Base-by-base conservation (phyloP, 495 filamentous ascomycete species). In the Thermochaetoides thermophila region DNA sequence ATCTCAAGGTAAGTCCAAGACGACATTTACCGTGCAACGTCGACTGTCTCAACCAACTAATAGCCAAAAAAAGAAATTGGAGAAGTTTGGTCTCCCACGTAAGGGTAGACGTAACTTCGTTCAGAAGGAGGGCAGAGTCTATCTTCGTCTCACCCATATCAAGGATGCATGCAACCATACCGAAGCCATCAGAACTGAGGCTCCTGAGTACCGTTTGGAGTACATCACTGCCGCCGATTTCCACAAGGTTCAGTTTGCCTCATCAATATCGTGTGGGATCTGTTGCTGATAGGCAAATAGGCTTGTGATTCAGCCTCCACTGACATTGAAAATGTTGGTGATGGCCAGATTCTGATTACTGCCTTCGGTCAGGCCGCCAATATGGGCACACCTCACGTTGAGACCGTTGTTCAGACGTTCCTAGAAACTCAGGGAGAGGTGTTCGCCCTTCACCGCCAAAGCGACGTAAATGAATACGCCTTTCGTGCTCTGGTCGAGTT, bases 81-180 rank as follows among this genome's bases (percentile, higher is more conserved):
- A 54, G 27, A 39, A 39, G n/a, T 20, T 44, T 9, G 57, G 50
- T 2, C 36, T 41, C 12, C 34, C 40, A 2, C 38, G 43, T 34
- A 40, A 50, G 13, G 54, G 60, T 20, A 50, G 39, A 19, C 46
- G 46, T 34, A 40, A 51, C 12, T 29, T 53, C 5, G 39, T 54
- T 11, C 25, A 49, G 1, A 32, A 35, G 18, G 42, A 38, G 8
- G 48, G 47, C 26, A 47, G 44, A 24, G 57, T 74, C n/a, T 74
- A 66, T 42, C 46, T 78, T 32, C 63, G 56, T 3, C 68, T 76
- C 40, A 49, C 58, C 10, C 68, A 80, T 39, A 66, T 78, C 27
- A 59, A 62, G 34, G 70, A 76, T 43, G 63, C 71, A 18, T 62
- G 53, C 26, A 57, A 58, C 14, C 55, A 63, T 12, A 59, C 62